phyloP scores from a whole-genome alignment of 352 stramenopile species.

The Pythium vanterpoolii region DNA sequence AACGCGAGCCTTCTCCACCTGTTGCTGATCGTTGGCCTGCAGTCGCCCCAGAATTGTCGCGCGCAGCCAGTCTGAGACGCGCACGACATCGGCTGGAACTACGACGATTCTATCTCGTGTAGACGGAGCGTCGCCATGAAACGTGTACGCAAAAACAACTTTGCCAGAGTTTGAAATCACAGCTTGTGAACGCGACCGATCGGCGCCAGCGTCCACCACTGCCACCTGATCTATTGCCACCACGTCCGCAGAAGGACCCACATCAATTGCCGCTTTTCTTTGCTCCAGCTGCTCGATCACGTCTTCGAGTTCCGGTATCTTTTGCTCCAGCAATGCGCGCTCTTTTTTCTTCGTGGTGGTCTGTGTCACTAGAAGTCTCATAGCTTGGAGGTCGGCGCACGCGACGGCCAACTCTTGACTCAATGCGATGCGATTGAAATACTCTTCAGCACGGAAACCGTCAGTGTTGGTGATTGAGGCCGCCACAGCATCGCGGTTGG shows the following conservation, averaged over 20 bases:
- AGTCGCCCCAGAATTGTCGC: conserved; percentile 48
- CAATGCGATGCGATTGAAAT: conserved; percentile 21
- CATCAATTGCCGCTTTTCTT: conserved; percentile 1
- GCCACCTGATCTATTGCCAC: not conserved
- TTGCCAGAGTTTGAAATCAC: conserved; percentile 15
- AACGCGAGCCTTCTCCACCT: conserved; percentile 24
- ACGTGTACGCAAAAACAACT: conserved; percentile 36
- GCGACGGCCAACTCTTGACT: conserved; percentile 43
- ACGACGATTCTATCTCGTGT: conserved; percentile 37
- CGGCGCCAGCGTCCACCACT: not conserved
- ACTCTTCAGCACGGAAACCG: conserved; percentile 26
- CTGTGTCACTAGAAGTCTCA: not conserved
- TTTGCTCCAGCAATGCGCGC: conserved; percentile 2
- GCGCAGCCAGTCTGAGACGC: conserved; percentile 39
- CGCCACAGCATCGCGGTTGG: conserved; percentile 21
- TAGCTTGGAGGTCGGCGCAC: conserved; percentile 14
- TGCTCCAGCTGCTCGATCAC: conserved; percentile 20
- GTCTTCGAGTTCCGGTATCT: conserved; percentile 21
- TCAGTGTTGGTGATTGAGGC: conserved; percentile 19
- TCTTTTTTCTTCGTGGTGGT: conserved; percentile 22
- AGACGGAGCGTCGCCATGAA: conserved; percentile 25
- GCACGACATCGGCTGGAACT: conserved; percentile 43
- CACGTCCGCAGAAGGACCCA: not conserved
- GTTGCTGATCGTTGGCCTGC: conserved; percentile 37
- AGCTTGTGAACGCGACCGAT: not conserved